Conservation (phyloP, 768 basidiomycete species). For the Piloderma croceum region DNA sequence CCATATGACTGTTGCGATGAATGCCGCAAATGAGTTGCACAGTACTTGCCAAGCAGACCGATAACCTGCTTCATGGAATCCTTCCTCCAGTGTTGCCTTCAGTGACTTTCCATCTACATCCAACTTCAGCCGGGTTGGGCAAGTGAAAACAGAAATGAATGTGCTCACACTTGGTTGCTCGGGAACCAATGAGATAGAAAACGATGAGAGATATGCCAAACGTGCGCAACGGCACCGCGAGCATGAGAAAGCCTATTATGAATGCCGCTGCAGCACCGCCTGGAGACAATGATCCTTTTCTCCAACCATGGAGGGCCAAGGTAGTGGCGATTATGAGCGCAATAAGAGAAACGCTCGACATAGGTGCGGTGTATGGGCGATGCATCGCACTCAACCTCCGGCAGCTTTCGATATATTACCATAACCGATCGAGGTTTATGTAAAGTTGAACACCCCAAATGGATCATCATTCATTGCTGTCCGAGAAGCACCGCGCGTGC, state of each 20-base stretch:
- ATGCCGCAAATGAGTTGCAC: constrained; percentile 67
- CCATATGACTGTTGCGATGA: constrained; percentile 60
- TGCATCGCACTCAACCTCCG: too few relatives aligned
- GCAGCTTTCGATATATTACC: too few relatives aligned
- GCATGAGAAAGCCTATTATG: constrained; percentile 64
- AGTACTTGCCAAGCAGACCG: constrained; percentile 77
- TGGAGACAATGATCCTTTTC: constrained; percentile 68
- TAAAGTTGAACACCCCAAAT: too few relatives aligned
- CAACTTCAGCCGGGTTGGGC: constrained; percentile 1
- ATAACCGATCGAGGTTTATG: too few relatives aligned
- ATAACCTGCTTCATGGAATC: constrained; percentile 69
- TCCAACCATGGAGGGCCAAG: constrained; percentile 64
- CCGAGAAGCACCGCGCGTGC: too few relatives aligned
- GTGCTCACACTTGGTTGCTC: constrained; percentile 73
- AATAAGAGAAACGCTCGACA: too few relatives aligned
- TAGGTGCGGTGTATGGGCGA: too few relatives aligned
- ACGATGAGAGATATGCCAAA: constrained; percentile 65
- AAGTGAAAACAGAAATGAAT: background rate
- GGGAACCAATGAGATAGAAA: constrained; percentile 76
- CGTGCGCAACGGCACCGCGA: constrained; percentile 60
- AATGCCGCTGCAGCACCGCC: constrained; percentile 77
- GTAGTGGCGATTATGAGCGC: constrained; percentile 45
- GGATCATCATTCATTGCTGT: too few relatives aligned
- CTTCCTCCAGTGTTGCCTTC: constrained; percentile 76
- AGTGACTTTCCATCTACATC: constrained; percentile 60